Conservation (phyloP, 768 basidiomycete species). For the Trametes elegans region DNA sequence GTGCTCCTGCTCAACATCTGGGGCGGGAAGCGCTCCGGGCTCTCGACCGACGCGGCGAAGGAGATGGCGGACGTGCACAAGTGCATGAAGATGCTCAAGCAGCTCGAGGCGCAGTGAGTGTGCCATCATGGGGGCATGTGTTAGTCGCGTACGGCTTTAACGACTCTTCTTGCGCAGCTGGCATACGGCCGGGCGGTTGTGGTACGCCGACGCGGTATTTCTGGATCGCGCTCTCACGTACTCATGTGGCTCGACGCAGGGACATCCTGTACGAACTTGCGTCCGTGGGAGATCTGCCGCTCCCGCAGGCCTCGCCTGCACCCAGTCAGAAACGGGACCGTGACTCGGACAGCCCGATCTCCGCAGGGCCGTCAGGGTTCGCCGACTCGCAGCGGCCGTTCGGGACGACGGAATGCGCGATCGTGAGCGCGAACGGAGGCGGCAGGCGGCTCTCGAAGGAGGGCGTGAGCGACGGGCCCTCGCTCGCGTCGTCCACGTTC, state of each 20-base stretch:
- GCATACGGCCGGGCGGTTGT: constrained; percentile 48
- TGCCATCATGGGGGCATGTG: background rate
- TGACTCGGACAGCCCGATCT: constrained; percentile 48
- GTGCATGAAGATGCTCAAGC: constrained; percentile 42
- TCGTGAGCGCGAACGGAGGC: constrained; percentile 32
- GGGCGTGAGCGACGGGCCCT: background rate
- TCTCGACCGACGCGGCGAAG: constrained; percentile 34
- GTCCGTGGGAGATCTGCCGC: constrained; percentile 65
- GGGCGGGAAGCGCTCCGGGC: constrained; percentile 41
- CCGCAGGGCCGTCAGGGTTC: background rate
- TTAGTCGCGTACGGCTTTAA: background rate
- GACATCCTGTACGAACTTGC: constrained; percentile 73
- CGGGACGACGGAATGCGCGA: background rate
- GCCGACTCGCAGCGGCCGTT: background rate
- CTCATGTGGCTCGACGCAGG: constrained; percentile 37
- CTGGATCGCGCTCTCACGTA: background rate
- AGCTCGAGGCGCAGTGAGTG: constrained; percentile 35
- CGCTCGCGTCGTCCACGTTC: constrained; percentile 11
- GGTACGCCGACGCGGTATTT: constrained; percentile 33
- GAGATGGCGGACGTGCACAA: constrained; percentile 46
- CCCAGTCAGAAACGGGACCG: constrained; percentile 62
- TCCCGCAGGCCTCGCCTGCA: constrained; percentile 54
- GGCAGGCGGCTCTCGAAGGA: constrained; percentile 35
- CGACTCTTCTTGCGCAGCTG: constrained; percentile 31
- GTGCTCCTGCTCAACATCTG: constrained; percentile 50